A percentile compares a stretch with the other conserved stretches of the same genome.
These are phyloP conservation scores for Cryptosporidium baileyi DNA, from an alignment of 169 alveolate genomes.

Conservation along the genomic window DNA sequence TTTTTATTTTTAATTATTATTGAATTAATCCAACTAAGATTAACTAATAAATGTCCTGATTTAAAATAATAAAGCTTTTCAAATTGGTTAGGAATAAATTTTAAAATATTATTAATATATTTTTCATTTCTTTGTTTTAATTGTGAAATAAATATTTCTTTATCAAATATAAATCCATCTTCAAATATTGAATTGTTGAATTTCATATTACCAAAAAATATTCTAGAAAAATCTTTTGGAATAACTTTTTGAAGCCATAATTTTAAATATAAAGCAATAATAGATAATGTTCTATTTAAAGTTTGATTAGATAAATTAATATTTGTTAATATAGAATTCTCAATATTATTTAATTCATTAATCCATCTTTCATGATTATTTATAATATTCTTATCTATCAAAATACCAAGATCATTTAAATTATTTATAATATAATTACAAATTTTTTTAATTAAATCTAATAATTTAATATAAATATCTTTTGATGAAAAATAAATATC, in stretches of 20 bases:
- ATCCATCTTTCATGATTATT: not conserved
- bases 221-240: conserved; percentile 10
- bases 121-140: not conserved
- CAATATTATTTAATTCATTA: not conserved
- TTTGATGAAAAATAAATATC: not conserved
- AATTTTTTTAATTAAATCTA: not conserved
- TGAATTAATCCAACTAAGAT: conserved; percentile 41
- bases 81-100: conserved; percentile 6
- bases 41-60: conserved; percentile 49
- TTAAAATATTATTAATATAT: not conserved
- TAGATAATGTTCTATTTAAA: not conserved
- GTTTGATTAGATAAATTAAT: not conserved
- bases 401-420: not conserved
- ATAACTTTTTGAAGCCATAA: not conserved
- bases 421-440: not conserved
- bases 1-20: not conserved
- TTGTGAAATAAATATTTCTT: conserved; percentile 5
- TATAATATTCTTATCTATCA: not conserved
- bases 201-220: not conserved
- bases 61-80: conserved; percentile 22
- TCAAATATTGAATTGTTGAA: not conserved
- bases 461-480: not conserved
- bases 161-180: not conserved
- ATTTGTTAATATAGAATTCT: not conserved
- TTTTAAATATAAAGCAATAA: conserved; percentile 1